Evolutionary conservation across 768 basidiomycete species (phyloP).

Genomic region (Gymnopilus junonius): DNA sequence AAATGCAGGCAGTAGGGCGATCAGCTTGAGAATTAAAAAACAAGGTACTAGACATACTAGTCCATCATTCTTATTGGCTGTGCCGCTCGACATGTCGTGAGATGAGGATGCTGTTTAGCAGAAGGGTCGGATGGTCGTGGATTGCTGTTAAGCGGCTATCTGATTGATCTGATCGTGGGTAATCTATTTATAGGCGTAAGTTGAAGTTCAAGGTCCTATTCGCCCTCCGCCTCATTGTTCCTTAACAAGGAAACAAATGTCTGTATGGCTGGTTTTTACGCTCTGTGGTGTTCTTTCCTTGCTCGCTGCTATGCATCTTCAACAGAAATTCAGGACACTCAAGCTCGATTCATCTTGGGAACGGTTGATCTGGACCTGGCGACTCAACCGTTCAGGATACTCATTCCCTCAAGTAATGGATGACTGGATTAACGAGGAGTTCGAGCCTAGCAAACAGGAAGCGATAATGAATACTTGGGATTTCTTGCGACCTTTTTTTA

Average conservation of each 20-base stretch:
- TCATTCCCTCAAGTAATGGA: not conserved
- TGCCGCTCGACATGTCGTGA: too few species aligned
- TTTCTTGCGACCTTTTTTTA: constrained; percentile 20
- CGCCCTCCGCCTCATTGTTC: not conserved
- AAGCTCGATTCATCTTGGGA: not conserved
- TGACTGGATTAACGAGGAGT: not conserved
- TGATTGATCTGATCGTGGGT: not conserved
- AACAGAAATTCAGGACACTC: too few species aligned
- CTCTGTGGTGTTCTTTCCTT: too few species aligned
- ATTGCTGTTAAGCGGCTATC: not conserved
- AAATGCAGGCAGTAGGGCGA: too few species aligned
- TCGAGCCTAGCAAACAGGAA: not conserved
- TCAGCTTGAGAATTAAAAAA: too few species aligned
- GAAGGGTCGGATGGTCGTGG: not conserved
- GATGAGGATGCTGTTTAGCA: too few species aligned
- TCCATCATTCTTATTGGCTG: too few species aligned
- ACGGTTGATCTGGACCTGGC: not conserved
- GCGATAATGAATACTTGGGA: constrained; percentile 16
- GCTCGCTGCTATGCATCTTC: too few species aligned
- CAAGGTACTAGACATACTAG: too few species aligned
- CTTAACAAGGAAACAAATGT: too few species aligned
- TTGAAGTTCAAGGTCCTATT: not conserved
- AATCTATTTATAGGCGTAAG: not conserved
- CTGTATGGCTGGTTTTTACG: too few species aligned
- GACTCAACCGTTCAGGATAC: not conserved